Base-by-base conservation (phyloP, 495 filamentous ascomycete species). In the Xylaria nigripes region DNA sequence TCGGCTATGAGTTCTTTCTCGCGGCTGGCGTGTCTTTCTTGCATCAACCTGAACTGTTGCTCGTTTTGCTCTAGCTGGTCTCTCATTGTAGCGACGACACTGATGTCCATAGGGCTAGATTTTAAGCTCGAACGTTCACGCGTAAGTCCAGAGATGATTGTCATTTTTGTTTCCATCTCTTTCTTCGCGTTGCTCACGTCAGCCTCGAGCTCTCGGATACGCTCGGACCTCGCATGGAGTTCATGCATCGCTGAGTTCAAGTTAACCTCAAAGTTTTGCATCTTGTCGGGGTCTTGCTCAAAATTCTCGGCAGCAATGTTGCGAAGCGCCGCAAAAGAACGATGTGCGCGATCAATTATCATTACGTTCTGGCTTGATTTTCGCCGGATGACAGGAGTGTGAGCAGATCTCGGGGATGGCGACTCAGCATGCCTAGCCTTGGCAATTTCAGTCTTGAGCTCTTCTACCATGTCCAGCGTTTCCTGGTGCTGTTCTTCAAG, bases 131-230 rank as follows among this genome's bases (percentile, higher is more conserved):
- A 89, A 60, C 93, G 78, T 66, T 98, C 93, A 38, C 91, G 82
- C 16, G 94, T 94, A 30, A 98, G 79, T 6, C 93, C 93, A 16
- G 90, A 88, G 55, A 98, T 96, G 61, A 98, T 90, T 21, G 86
- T 86, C 71, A 87, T 86, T 78, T 97, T 97, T 51, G 78, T 82
- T 57, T 98, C 94, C 87, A 98, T 95, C 66, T 96, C 94, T 68
- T 87, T 93, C 73, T 87, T 94, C 13, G 92, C 81, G 7, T 81
- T 82, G 2, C 83, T 73, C 53, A 96, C 82, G 61, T 96, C 94
- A 6, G 81, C 82, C 65, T 98, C 93, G 9, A 98, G 76, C 46
- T 90, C 83, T 63, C 90, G 86, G 34, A 95, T 89, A 21, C 89
- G 84, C 63, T 97, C 93, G 16, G 91, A 89, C 22, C 90, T 84